A percentile compares a stretch with the other conserved stretches of the same genome.
phyloP scores from a whole-genome alignment of 2,329 filamentous ascomycete genomes.

The Aaosphaeria pasadenensis region DNA sequence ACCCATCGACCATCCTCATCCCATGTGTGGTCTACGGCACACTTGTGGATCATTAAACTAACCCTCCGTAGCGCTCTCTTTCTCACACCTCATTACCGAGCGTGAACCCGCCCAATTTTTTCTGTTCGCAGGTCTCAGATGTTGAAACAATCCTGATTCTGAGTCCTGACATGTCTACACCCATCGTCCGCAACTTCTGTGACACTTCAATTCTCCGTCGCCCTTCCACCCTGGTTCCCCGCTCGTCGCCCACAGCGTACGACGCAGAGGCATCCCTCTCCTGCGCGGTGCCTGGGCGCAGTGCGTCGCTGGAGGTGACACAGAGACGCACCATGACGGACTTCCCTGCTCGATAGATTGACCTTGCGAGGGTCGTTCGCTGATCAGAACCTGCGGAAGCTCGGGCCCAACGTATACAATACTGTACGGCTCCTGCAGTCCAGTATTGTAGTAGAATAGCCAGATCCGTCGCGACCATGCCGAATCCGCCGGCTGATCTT shows the following conservation, averaged over 20 bases:
- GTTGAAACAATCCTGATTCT: background rate
- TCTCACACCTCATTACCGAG: background rate
- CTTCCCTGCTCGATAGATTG: slow-evolving; percentile 14
- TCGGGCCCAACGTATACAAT: slow-evolving; percentile 10
- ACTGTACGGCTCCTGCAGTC: slow-evolving; percentile 18
- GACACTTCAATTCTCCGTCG: background rate
- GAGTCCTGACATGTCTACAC: background rate
- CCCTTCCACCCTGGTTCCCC: background rate
- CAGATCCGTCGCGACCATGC: slow-evolving; percentile 4
- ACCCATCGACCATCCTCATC: no score
- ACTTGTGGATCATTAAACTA: background rate
- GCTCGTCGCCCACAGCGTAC: no score
- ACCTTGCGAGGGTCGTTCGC: slow-evolving; percentile 16
- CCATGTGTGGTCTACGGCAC: slow-evolving; percentile 1
- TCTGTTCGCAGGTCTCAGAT: no score
- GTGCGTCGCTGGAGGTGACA: slow-evolving; percentile 4
- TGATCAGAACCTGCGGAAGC: slow-evolving; percentile 12
- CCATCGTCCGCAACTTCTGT: background rate
- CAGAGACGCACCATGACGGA: slow-evolving; percentile 19
- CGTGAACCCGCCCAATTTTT: background rate
- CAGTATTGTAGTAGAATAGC: background rate
- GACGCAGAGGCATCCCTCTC: background rate
- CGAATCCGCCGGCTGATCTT: slow-evolving; percentile 32
- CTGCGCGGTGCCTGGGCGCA: background rate
- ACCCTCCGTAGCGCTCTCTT: background rate